Base-by-base conservation (phyloP, 257 asterid species). In the Solanum virginianum region DNA sequence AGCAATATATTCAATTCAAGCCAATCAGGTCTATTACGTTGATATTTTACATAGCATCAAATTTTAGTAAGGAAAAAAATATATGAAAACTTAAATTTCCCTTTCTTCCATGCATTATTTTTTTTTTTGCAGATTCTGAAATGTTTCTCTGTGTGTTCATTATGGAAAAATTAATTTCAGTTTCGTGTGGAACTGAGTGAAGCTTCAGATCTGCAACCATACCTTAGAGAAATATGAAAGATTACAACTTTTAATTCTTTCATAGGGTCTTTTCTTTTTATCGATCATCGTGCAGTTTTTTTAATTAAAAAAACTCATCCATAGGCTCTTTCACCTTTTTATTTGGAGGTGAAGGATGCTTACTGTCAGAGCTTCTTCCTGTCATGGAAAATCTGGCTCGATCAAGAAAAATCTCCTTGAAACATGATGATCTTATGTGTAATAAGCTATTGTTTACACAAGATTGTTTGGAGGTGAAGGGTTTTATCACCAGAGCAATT, bases 1-100 rank as follows among this genome's bases (percentile, higher is more conserved):
- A 92, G 98, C 86, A 94, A 93, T 75, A 24, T 66, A 88, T 92
- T 85, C 94, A 88, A 75, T 88, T 88, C 71, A 93, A 80, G 87
- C 86, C 26, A 79, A 79, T 79, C 90, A 90, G 94, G 95, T 91
- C 88, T 90, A 84, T 89, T 47, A 74, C 54, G 26, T 77, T 77
- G 63, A 57, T 24, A 4, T 79, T 53, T 49, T 79, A 53, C 65
- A 16, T 29, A 79, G 65, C 65, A 72, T 26, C 43, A 77, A 24
- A 51, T 49, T 75, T 29, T 22, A 75, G 82, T 14, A 49, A 77
- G 10, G 49, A 74, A 74, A 74, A 41, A 45, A 7, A 12, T 2
- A 45, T 11, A 36, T 17, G 6, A 24, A 77, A 24, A 15, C 13
- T 14, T 49, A 47, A 62, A 16, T 57, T 87, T 79, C 83, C 24